Evolutionary conservation across 192 early-diverging fungal genomes (phyloP), one percentile per base, ranked within the genome.

Genomic region (Pilaira anomala): DNA sequence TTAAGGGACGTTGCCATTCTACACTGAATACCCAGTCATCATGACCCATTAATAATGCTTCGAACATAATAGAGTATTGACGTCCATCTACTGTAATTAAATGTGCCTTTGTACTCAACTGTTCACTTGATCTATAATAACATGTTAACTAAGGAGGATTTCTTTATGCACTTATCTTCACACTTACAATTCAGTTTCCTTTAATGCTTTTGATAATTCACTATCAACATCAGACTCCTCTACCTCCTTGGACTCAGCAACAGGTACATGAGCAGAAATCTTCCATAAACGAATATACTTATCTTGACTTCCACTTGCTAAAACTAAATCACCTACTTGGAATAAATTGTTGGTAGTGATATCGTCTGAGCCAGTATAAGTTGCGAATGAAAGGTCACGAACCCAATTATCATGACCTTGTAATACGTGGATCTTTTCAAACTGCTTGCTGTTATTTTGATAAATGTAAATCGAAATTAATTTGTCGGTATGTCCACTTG

Each of bases 341-440:
- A 91, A 85, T 1, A 77, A 73, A 57, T 88, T 85, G 33, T 77
- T 42, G 9, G 55, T 60, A 11, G 56, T 45, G 33, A 63, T 51
- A 11, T 44, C 64, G 14, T 60, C 62, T 8, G 70, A 60, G 8
- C 71, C 68, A 2, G 81, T 83, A 70, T 86, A 87, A 24, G 78
- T 83, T 3, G 83, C 78, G 48, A 93, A 89, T 11, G 90, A 80
- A 53, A 97, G 56, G 8, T 87, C 83, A 11, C 93, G 85, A 21
- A 97, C 84, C 97, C 97, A 98, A 65, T 94, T 93, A 13, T 91
- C 89, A 73, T 98, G 97, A 3, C 97, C 97, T 36, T 85, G 80
- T 19, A 98, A 75, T 8, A 81, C 66, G 45, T 91, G 71, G 3
- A 76, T 69, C 50, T 83, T 78, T 11, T 64, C 63, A 77, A 97